Percentiles rank a stretch among this genome's conserved stretches.
phyloP scores from a whole-genome alignment of 1,284 basidiomycete genomes.

The Boletus calvinii region DNA sequence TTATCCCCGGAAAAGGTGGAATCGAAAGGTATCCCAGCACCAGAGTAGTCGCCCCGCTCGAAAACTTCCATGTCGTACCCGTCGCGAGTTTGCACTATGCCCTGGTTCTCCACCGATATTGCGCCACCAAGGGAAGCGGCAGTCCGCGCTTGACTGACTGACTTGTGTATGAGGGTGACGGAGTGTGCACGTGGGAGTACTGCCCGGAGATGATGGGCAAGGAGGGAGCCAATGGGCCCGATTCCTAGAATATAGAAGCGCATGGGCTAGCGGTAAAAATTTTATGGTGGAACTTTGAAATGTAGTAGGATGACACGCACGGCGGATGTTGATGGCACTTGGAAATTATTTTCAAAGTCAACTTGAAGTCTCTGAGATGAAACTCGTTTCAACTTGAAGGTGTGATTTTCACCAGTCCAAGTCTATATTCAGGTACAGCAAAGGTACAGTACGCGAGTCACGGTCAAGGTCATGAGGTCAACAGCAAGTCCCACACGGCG shows the following conservation, averaged over 20 bases:
- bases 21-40: constrained; percentile 27
- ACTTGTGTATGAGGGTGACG: constrained; percentile 70
- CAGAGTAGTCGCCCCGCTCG: constrained; percentile 26
- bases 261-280: constrained; percentile 42
- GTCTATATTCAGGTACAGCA: constrained; percentile 8
- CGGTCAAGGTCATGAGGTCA: constrained; percentile 10
- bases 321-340: background rate
- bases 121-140: constrained; percentile 31
- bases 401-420: constrained; percentile 1
- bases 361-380: background rate
- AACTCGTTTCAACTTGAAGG: background rate
- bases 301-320: constrained; percentile 1
- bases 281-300: background rate
- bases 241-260: constrained; percentile 74
- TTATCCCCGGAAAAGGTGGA: constrained; percentile 13
- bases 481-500: constrained; percentile 1
- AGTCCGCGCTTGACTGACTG: constrained; percentile 35
- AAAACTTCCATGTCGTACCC: constrained; percentile 52
- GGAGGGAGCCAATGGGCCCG: constrained; percentile 78
- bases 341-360: background rate
- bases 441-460: too few species aligned
- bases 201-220: constrained; percentile 76
- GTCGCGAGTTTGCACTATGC: constrained; percentile 40
- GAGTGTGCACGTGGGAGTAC: constrained; percentile 50
- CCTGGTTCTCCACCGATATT: constrained; percentile 50